These are phyloP conservation scores for Polyporus tsugae DNA, from an alignment of 1,284 basidiomycete species.

Conservation along the genomic window DNA sequence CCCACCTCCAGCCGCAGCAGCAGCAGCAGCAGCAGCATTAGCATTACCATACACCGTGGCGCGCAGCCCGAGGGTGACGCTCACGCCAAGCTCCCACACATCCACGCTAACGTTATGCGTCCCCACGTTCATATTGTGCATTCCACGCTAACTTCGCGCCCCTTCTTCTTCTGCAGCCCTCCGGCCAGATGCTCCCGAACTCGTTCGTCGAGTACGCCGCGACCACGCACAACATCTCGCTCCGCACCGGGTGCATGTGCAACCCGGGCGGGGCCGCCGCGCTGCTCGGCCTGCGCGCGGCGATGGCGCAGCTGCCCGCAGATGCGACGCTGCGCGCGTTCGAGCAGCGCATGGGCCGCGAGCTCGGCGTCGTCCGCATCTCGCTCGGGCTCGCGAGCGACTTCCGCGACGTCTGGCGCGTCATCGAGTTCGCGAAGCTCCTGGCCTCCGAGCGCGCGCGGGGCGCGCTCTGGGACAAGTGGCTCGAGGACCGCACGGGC, in stretches of 20 bases:
- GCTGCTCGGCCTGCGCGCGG: constrained; percentile 69
- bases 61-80: background rate
- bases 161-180: constrained; percentile 50
- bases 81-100: background rate
- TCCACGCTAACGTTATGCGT: background rate
- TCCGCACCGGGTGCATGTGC: constrained; percentile 87
- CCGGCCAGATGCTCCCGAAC: constrained; percentile 71
- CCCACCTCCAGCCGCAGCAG: background rate
- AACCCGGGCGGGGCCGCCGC: constrained; percentile 83
- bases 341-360: constrained; percentile 66
- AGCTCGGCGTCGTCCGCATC: constrained; percentile 78
- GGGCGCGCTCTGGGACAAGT: constrained; percentile 44
- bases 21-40: background rate
- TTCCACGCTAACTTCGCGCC: background rate
- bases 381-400: constrained; percentile 80
- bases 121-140: background rate
- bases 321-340: constrained; percentile 70
- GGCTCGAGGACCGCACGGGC: constrained; percentile 37
- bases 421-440: constrained; percentile 63
- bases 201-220: constrained; percentile 77
- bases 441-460: constrained; percentile 55
- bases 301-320: constrained; percentile 68
- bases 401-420: constrained; percentile 76
- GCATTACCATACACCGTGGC: background rate
- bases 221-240: constrained; percentile 67